Conservation (phyloP, 768 basidiomycete genomes). For the Pisolithus sp. region DNA sequence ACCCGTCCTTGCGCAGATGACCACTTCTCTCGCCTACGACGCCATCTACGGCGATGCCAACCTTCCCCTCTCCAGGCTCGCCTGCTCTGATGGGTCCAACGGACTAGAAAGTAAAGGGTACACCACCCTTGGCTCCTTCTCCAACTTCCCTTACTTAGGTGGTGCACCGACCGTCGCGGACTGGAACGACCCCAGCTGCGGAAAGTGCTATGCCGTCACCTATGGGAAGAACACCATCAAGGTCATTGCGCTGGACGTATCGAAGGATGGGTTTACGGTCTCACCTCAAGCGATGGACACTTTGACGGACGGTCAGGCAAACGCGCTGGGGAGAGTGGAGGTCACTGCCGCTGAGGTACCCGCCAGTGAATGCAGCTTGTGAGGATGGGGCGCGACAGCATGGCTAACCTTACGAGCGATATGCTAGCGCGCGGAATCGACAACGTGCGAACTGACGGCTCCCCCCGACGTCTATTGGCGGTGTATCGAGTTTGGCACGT, state of each 20-base stretch:
- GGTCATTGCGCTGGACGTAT: slow-evolving; percentile 50
- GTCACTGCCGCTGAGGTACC: slow-evolving; percentile 8
- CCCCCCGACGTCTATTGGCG: too few relatives aligned
- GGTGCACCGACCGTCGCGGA: slow-evolving; percentile 19
- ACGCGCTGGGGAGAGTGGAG: slow-evolving; percentile 10
- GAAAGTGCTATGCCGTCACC: slow-evolving; percentile 26
- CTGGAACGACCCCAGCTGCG: slow-evolving; percentile 21
- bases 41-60: slow-evolving; percentile 26
- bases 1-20: slow-evolving; percentile 15
- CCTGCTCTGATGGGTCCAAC: slow-evolving; percentile 34
- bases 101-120: slow-evolving; percentile 31
- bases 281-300: slow-evolving; percentile 23
- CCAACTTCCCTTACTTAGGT: slow-evolving; percentile 33
- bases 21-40: slow-evolving; percentile 33
- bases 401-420: too few relatives aligned
- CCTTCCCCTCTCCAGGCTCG: slow-evolving; percentile 24
- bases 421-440: too few relatives aligned
- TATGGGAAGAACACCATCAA: slow-evolving; percentile 34
- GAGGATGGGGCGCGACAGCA: not conserved
- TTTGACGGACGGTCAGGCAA: slow-evolving; percentile 14
- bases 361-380: slow-evolving; percentile 1
- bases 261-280: slow-evolving; percentile 35
- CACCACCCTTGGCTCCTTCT: slow-evolving; percentile 32
- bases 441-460: too few relatives aligned
- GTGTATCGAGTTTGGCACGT: too few relatives aligned